Evolutionary conservation across 192 early-diverging fungal species (phyloP).

Genomic region (Polychytrium aggregatum): DNA sequence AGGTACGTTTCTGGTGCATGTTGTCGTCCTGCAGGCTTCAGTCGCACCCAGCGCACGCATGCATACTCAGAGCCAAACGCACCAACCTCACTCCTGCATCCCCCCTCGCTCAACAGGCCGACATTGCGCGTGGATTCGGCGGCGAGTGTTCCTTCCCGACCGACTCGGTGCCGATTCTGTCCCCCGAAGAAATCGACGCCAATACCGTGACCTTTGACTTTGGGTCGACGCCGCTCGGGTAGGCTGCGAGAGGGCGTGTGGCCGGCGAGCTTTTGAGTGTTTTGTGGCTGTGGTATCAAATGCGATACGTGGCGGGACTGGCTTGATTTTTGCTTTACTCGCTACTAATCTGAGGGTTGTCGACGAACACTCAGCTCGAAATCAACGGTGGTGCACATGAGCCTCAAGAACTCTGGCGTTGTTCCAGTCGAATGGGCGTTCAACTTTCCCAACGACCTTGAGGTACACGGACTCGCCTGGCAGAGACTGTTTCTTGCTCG

Average conservation of each 20-base stretch:
- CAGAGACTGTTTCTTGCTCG: too few species aligned
- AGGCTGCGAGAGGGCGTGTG: too few species aligned
- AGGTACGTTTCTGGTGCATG: neutral
- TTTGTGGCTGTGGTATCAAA: too few species aligned
- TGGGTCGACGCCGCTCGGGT: constrained; percentile 32
- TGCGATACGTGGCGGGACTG: too few species aligned
- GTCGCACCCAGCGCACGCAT: too few species aligned
- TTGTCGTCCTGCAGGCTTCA: too few species aligned
- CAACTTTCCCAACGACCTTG: constrained; percentile 43
- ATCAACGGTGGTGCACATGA: constrained; percentile 24
- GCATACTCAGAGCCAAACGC: too few species aligned
- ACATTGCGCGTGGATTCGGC: neutral
- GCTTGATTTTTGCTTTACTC: too few species aligned
- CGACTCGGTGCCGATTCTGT: constrained; percentile 2
- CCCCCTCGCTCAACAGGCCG: too few species aligned
- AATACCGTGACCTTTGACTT: constrained; percentile 35
- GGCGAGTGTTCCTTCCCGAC: constrained; percentile 17
- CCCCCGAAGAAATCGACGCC: constrained; percentile 1
- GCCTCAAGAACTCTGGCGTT: constrained; percentile 38
- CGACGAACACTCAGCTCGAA: constrained; percentile 5
- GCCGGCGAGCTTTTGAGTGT: too few species aligned
- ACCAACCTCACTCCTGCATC: too few species aligned
- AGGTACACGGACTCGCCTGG: too few species aligned
- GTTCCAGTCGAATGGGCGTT: constrained; percentile 47
- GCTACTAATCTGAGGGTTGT: neutral